Percentiles rank a stretch among this genome's conserved stretches.
phyloP scores from a whole-genome alignment of 495 filamentous ascomycete genomes.

The Xylaria telfairii region DNA sequence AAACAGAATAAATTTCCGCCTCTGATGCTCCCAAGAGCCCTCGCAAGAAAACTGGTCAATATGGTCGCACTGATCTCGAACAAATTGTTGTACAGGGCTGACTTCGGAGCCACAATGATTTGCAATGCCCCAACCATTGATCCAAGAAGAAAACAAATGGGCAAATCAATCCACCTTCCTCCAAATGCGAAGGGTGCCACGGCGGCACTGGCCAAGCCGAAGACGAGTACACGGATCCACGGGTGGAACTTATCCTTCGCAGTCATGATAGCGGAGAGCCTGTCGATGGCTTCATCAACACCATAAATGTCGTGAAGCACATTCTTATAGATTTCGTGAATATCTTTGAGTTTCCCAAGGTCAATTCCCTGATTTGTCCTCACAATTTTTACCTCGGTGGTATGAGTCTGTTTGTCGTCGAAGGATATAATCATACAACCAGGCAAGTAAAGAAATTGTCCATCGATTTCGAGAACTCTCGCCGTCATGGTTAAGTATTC shows the following conservation, averaged over 20 bases:
- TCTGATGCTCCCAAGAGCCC: conserved; percentile 83
- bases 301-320: conserved; percentile 88
- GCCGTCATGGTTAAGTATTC: conserved; percentile 90
- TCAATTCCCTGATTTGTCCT: conserved; percentile 78
- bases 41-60: conserved; percentile 85
- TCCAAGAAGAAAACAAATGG: conserved; percentile 84
- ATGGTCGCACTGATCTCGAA: conserved; percentile 91
- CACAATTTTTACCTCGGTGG: conserved; percentile 90
- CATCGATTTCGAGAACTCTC: conserved; percentile 85
- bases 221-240: conserved; percentile 80
- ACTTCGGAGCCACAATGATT: conserved; percentile 77
- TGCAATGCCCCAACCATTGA: conserved; percentile 83
- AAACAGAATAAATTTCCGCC: conserved; percentile 84
- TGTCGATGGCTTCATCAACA: conserved; percentile 79
- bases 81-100: conserved; percentile 83
- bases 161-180: conserved; percentile 85
- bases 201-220: conserved; percentile 79
- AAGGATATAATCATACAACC: conserved; percentile 97
- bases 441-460: conserved; percentile 90
- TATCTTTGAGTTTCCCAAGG: conserved; percentile 81
- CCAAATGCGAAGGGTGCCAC: conserved; percentile 92
- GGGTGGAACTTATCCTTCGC: conserved; percentile 67
- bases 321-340: conserved; percentile 90
- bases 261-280: conserved; percentile 70
- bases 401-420: conserved; percentile 87